Percentiles rank a stretch among this genome's conserved stretches.
phyloP scores from a whole-genome alignment of 306 rosid genomes.

The Vigna trinervia region DNA sequence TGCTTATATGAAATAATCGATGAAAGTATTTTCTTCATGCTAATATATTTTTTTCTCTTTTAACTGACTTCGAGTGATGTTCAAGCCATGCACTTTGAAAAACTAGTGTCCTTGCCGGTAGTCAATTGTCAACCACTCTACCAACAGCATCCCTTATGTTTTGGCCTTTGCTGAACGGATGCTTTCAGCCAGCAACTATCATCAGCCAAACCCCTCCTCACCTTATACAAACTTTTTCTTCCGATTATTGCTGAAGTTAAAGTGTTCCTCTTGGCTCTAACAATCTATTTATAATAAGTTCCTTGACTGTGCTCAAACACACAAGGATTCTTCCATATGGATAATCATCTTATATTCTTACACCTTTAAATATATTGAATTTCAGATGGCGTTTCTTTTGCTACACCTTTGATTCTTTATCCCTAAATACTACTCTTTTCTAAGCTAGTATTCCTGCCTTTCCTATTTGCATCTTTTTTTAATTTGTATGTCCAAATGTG shows the following conservation, averaged over 20 bases:
- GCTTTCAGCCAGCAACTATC: neutral
- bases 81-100: neutral
- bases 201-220: neutral
- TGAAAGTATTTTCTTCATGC: neutral
- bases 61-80: neutral
- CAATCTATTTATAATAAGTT: no score
- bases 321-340: no score
- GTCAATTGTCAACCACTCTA: neutral
- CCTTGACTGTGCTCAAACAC: no score
- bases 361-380: neutral
- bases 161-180: neutral
- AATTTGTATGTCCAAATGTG: conserved; percentile 30
- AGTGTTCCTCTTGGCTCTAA: neutral
- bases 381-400: conserved; percentile 30
- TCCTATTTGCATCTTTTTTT: conserved; percentile 13
- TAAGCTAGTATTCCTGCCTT: conserved; percentile 10
- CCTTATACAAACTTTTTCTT: neutral
- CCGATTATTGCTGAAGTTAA: neutral
- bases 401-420: conserved; percentile 12
- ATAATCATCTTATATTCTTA: no score
- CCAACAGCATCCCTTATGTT: neutral
- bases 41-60: neutral
- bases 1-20: neutral
- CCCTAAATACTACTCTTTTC: conserved; percentile 16
- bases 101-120: neutral